Evolutionary conservation across 345 rosid species (phyloP).

Genomic region (Pugionium dolabratum): DNA sequence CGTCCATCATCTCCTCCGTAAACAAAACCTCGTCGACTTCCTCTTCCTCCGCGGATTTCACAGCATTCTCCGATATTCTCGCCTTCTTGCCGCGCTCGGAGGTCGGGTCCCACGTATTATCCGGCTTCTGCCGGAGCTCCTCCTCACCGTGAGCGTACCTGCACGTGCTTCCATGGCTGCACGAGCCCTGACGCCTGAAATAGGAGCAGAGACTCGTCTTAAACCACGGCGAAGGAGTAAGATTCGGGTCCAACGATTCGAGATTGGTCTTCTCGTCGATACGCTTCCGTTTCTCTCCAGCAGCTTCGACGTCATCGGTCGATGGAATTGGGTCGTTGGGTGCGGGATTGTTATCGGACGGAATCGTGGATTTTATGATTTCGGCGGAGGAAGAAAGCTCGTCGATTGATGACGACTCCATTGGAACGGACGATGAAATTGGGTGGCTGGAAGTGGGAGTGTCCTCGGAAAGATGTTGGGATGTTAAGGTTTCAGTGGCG

Average conservation of each 20-base stretch:
- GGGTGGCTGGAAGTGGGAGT: constrained; percentile 32
- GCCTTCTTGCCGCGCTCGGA: constrained; percentile 81
- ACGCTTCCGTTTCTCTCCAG: constrained; percentile 78
- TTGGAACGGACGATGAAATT: constrained; percentile 34
- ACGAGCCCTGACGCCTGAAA: constrained; percentile 60
- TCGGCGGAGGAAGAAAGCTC: constrained; percentile 35
- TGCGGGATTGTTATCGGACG: not conserved
- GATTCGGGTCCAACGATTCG: constrained; percentile 32
- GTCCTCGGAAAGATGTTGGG: constrained; percentile 25
- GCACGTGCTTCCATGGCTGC: constrained; percentile 75
- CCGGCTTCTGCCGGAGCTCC: constrained; percentile 78
- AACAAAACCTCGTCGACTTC: constrained; percentile 51
- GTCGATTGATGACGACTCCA: constrained; percentile 51
- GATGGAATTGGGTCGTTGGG: not conserved
- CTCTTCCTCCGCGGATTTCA: constrained; percentile 33
- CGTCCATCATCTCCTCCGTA: constrained; percentile 61
- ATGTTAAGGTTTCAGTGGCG: constrained; percentile 36
- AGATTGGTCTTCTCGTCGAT: constrained; percentile 25
- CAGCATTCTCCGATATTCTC: constrained; percentile 39
- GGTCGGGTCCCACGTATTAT: constrained; percentile 94
- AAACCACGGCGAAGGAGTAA: constrained; percentile 48
- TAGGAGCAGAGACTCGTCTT: constrained; percentile 91
- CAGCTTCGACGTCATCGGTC: constrained; percentile 25
- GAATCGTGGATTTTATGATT: constrained; percentile 37
- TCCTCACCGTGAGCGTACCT: constrained; percentile 87